Conservation (phyloP, 306 rosid genomes). For the Lathyrus tuberosus region DNA sequence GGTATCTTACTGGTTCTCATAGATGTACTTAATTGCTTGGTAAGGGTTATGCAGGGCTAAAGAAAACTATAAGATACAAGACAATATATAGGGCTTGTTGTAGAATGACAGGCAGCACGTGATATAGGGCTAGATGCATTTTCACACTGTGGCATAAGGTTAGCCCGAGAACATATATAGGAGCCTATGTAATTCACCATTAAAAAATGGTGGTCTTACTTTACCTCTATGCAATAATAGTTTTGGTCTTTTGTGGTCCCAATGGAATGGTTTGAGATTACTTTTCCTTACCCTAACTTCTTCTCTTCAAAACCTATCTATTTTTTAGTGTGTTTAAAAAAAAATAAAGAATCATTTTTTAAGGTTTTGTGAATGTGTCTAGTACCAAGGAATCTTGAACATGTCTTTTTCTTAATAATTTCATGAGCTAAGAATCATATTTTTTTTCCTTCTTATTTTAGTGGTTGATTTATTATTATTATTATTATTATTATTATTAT, state of each 20-base stretch:
- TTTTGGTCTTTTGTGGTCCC: slow-evolving; percentile 8
- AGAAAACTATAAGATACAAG: neutral
- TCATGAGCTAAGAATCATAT: no score
- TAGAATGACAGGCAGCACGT: neutral
- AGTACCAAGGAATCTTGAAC: neutral
- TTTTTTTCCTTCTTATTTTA: no score
- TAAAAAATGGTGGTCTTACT: slow-evolving; percentile 2
- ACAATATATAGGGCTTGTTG: neutral
- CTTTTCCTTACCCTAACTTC: slow-evolving; percentile 1
- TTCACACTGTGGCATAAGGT: neutral
- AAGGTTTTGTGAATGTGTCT: neutral
- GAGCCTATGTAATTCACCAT: slow-evolving; percentile 9
- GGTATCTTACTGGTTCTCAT: no score
- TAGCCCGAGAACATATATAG: neutral
- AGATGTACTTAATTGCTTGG: neutral
- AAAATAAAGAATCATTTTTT: neutral
- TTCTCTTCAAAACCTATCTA: neutral
- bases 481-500: no score
- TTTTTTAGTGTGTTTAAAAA: neutral
- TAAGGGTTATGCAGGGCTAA: neutral
- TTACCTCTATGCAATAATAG: neutral
- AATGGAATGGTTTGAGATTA: neutral
- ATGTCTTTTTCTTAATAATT: neutral
- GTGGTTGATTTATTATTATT: no score
- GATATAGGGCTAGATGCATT: neutral